Base-by-base conservation (phyloP, 2,329 filamentous ascomycete species). In the Penicillium sp. region DNA sequence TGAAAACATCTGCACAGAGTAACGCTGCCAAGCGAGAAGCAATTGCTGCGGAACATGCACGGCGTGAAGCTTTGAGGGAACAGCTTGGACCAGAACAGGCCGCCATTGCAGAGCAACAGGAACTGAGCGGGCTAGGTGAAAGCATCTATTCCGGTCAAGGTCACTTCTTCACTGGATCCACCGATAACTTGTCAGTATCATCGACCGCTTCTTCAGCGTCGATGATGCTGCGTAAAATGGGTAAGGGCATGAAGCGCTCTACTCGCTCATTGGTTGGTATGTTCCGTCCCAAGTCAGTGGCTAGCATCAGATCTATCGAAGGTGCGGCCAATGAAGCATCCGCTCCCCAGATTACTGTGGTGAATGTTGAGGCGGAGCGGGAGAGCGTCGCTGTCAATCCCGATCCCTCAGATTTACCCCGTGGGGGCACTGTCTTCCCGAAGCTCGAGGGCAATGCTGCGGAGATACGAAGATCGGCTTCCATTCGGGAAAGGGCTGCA, bases 171-270 rank as follows among this genome's bases (percentile, higher is more conserved):
- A 84, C 87, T 14, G 89, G 91, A 13, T 99, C 94, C 4, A 97
- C 91, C 0, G 94, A 99, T 74, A 97, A 97, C 63, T 76, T 99
- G 41, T 79, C 77, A 4, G 75, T 79, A 18, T 78, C 75, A 1
- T 78, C 77, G 1, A 78, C 77, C 6, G 76, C 76, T 19, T 78
- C 76, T 0, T 79, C 77, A 7, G 76, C 77, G 4, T 79, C 76
- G 13, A 74, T 79, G 47, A 79, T 79, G 76, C 71, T 99, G 62
- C 86, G 94, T 49, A 99, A 99, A 78, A 99, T 99, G 94, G 94
- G 94, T 52, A 91, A 91, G 61, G 92, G 93, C n/a, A 89, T 97
- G 85, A 97, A 96, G 82, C 95, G 94, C 75, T 88, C 91, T 47
- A 89, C 88, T 16, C 84, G 92, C 44, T 97, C 92, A 23, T 84